Conservation (phyloP, 2,329 filamentous ascomycete genomes). For the Paecilomyces formosus region DNA sequence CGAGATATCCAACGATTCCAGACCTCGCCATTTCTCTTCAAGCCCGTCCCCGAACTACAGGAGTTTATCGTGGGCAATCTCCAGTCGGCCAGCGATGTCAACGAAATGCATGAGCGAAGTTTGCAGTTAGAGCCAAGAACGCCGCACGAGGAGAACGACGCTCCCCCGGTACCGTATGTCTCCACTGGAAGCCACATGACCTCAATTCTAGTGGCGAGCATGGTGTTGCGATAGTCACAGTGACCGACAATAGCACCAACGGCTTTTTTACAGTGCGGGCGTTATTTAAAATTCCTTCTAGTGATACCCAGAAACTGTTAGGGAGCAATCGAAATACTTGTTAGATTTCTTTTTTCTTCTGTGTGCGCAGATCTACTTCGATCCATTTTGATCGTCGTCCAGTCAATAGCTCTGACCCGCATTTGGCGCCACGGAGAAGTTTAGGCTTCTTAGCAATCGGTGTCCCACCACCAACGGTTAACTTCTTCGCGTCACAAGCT, state of each 20-base stretch:
- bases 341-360: not conserved
- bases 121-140: constrained; percentile 77
- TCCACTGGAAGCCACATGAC: constrained; percentile 11
- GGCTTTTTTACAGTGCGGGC: not conserved
- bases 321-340: not conserved
- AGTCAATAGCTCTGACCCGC: not conserved
- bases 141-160: constrained; percentile 88
- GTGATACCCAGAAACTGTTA: not conserved
- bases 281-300: not conserved
- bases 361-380: not conserved
- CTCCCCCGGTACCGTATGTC: constrained; percentile 39
- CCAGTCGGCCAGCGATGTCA: constrained; percentile 81
- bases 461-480: not conserved
- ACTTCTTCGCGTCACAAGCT: not conserved
- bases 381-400: not conserved
- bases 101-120: constrained; percentile 97
- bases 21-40: constrained; percentile 79
- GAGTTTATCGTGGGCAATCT: constrained; percentile 82
- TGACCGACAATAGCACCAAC: not conserved
- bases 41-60: constrained; percentile 79
- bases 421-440: not conserved
- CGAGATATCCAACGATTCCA: constrained; percentile 85
- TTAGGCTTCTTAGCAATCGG: not conserved
- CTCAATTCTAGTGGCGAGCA: constrained; percentile 11
- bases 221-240: constrained; percentile 5